These are phyloP conservation scores for Claviceps pazoutovae DNA, from an alignment of 2,329 filamentous ascomycete genomes.

Conservation along the genomic window DNA sequence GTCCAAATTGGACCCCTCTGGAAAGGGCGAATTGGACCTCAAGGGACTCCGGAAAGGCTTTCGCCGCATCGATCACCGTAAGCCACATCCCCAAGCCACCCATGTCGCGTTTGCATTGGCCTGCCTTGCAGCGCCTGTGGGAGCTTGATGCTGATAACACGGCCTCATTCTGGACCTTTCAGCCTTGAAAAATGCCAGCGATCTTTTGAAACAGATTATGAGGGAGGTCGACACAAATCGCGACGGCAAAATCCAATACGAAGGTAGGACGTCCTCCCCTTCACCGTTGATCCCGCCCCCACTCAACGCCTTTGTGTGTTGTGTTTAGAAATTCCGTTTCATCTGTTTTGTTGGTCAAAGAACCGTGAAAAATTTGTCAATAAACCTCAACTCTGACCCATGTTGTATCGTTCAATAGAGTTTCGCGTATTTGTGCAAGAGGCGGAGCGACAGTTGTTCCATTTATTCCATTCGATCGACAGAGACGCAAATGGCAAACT, in stretches of 20 bases:
- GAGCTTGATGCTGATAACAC: conserved; percentile 1
- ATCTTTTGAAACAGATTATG: conserved; percentile 69
- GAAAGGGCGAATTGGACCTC: conserved; percentile 69
- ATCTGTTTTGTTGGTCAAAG: not conserved
- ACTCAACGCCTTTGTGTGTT: not conserved
- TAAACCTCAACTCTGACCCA: not conserved
- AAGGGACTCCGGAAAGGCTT: conserved; percentile 74
- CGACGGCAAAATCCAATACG: conserved; percentile 82
- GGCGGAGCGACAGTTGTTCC: conserved; percentile 70
- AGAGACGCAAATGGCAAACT: conserved; percentile 72
- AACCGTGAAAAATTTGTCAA: too few relatives aligned
- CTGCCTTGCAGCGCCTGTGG: not conserved
- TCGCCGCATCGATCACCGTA: conserved; percentile 82
- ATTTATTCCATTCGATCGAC: conserved; percentile 79
- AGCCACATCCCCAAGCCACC: conserved; percentile 13
- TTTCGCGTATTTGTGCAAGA: conserved; percentile 79
- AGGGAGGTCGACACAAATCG: conserved; percentile 71
- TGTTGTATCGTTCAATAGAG: conserved; percentile 38
- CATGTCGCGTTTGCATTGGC: not conserved
- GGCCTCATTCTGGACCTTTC: not conserved
- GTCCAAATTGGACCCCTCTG: conserved; percentile 63
- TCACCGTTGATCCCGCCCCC: not conserved
- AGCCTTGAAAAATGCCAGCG: conserved; percentile 81
- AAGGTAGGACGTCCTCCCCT: conserved; percentile 41
- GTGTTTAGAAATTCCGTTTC: not conserved